phyloP scores from a whole-genome alignment of 2,329 filamentous ascomycete genomes.

The Metarhizium guizhouense region DNA sequence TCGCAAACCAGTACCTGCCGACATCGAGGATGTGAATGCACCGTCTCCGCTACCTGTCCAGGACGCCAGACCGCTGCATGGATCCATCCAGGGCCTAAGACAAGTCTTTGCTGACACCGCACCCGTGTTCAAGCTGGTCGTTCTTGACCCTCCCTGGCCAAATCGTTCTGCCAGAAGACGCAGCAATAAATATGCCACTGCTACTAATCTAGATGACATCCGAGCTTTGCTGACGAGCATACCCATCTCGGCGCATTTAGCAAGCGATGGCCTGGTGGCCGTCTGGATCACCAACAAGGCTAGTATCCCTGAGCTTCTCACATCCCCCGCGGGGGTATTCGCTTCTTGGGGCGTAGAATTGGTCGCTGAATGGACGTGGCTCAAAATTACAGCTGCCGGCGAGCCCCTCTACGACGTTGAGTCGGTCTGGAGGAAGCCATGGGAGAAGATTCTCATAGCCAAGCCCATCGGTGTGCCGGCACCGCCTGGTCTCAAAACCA shows the following conservation, averaged over 20 bases:
- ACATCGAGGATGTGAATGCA: not conserved
- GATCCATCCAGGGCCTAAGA: slow-evolving; percentile 34
- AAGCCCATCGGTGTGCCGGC: slow-evolving; percentile 25
- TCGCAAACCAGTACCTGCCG: slow-evolving; percentile 19
- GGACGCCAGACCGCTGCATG: slow-evolving; percentile 42
- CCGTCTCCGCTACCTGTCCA: slow-evolving; percentile 7
- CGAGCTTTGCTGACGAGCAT: slow-evolving; percentile 40
- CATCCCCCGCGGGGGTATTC: slow-evolving; percentile 47
- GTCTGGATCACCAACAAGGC: slow-evolving; percentile 73
- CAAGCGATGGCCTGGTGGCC: slow-evolving; percentile 49
- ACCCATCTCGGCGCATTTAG: slow-evolving; percentile 47
- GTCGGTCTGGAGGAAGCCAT: slow-evolving; percentile 62
- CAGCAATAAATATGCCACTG: slow-evolving; percentile 38
- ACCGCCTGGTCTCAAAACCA: slow-evolving; percentile 22
- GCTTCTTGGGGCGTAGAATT: slow-evolving; percentile 56
- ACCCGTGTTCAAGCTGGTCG: slow-evolving; percentile 54
- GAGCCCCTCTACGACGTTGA: slow-evolving; percentile 55
- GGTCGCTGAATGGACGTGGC: slow-evolving; percentile 67
- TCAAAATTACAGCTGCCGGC: slow-evolving; percentile 60
- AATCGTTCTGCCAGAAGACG: slow-evolving; percentile 64
- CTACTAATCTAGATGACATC: slow-evolving; percentile 36
- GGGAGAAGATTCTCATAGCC: slow-evolving; percentile 63
- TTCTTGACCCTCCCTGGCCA: slow-evolving; percentile 75
- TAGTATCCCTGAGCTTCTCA: slow-evolving; percentile 46
- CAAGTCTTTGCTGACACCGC: slow-evolving; percentile 31